Conservation (phyloP, 2,329 filamentous ascomycete genomes). For the Fusarium sp. region DNA sequence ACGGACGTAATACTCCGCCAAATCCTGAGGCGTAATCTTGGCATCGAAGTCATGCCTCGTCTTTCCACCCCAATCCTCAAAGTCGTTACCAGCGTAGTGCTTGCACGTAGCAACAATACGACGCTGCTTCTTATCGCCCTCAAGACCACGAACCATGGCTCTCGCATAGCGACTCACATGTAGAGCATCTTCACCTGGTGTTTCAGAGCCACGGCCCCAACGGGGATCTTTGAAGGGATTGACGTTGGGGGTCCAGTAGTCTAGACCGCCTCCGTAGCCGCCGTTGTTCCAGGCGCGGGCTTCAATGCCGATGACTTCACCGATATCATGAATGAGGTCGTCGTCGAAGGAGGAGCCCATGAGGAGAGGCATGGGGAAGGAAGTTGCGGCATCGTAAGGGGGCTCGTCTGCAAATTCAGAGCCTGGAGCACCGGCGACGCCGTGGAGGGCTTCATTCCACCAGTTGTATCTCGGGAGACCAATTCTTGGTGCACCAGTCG, state of each 20-base stretch:
- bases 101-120: slow-evolving; percentile 15
- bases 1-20: slow-evolving; percentile 10
- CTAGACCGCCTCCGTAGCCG: not conserved
- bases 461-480: slow-evolving; percentile 12
- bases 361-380: slow-evolving; percentile 4
- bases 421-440: not conserved
- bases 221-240: slow-evolving; percentile 9
- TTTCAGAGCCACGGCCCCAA: slow-evolving; percentile 13
- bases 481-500: slow-evolving; percentile 4
- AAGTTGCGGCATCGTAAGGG: not conserved
- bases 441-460: slow-evolving; percentile 20
- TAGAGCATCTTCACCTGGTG: slow-evolving; percentile 2
- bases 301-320: not conserved
- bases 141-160: slow-evolving; percentile 1
- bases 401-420: not conserved
- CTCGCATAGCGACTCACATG: slow-evolving; percentile 4
- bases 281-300: slow-evolving; percentile 4
- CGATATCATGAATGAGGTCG: not conserved
- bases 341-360: not conserved
- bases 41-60: not conserved
- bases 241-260: slow-evolving; percentile 13
- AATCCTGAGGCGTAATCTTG: not conserved
- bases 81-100: slow-evolving; percentile 3
- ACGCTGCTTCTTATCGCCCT: slow-evolving; percentile 1
- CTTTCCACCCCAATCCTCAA: slow-evolving; percentile 11